Evolutionary conservation across 2,329 filamentous ascomycete genomes (phyloP).

Genomic region (Paecilomyces formosus): DNA sequence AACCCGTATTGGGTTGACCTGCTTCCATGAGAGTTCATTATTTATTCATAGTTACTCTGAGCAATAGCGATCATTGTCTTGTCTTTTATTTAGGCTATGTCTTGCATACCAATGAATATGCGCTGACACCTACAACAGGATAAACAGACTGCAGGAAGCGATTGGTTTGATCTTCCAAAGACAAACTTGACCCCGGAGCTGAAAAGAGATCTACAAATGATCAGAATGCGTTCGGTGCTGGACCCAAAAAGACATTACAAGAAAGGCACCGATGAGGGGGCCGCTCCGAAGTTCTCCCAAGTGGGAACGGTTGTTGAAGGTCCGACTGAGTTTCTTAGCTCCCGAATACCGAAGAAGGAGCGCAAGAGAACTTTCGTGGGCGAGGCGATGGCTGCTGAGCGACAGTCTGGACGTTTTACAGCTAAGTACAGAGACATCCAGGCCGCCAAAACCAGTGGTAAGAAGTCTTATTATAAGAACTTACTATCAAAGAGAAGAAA

Average conservation of each 20-base stretch:
- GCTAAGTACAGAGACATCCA: slow-evolving; percentile 84
- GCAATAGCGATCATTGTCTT: slow-evolving; percentile 25
- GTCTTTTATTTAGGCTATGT: slow-evolving; percentile 15
- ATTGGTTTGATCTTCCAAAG: slow-evolving; percentile 83
- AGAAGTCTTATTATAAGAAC: slow-evolving; percentile 82
- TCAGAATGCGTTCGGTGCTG: slow-evolving; percentile 81
- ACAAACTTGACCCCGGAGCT: slow-evolving; percentile 78
- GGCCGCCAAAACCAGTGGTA: slow-evolving; percentile 72
- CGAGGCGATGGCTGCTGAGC: slow-evolving; percentile 66
- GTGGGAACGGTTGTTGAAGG: slow-evolving; percentile 84
- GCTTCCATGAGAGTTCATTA: slow-evolving; percentile 60
- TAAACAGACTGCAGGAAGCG: slow-evolving; percentile 63
- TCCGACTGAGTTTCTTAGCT: slow-evolving; percentile 77
- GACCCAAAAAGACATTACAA: slow-evolving; percentile 89
- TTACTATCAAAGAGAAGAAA: slow-evolving; percentile 50
- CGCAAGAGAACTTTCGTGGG: slow-evolving; percentile 80
- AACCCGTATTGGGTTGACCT: slow-evolving; percentile 72
- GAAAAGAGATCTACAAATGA: slow-evolving; percentile 79
- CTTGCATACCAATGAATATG: slow-evolving; percentile 1
- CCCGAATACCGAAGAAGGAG: slow-evolving; percentile 76
- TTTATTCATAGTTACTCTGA: slow-evolving; percentile 69
- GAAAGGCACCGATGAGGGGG: slow-evolving; percentile 66
- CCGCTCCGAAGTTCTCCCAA: slow-evolving; percentile 75
- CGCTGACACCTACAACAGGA: slow-evolving; percentile 27
- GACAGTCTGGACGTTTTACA: slow-evolving; percentile 65